Evolutionary conservation across 805 yeast genomes (phyloP), one percentile per base, ranked within the genome.

Genomic region (Metschnikowia hibisci): DNA sequence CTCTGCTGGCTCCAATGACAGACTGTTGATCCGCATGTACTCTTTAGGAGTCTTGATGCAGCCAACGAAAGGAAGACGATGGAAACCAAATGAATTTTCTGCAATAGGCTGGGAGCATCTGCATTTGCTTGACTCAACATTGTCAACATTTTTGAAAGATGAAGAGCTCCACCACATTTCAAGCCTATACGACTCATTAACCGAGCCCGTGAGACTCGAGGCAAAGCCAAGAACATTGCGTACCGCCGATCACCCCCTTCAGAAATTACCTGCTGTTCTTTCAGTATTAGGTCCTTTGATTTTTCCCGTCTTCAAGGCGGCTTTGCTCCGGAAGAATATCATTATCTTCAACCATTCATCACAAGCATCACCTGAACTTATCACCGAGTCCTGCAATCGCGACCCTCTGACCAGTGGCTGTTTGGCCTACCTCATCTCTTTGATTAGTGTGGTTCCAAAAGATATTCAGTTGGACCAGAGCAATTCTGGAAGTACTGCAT

Each of bases 21-120:
- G 73, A 11, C 51, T 42, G 27, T 52, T 73, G 28, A 78, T 82
- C 22, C 71, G 71, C 49, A 77, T 84, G 81, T 84, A 71, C 54
- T 78, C 89, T 2, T 56, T 84, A 8, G 90, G 89, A 0, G 61
- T 83, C 1, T 60, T 83, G 15, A 66, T 78, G 13, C 80, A 79
- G 45, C 76, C 76, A 8, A 31, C 53, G 30, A 31, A 57, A 39
- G 52, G 49, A 22, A 33, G 36, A 35, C 39, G 37, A 42, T 46
- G 76, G 80, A 77, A 64, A 56, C 50, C 76, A 67, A 18, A 67
- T 64, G 54, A 61, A 56, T 41, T 71, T 57, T 46, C 46, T 48
- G 61, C 74, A 2, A 54, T 67, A 18, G 72, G 75, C 11, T 66
- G 77, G 69, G 77, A 71, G 36, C 70, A 73, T 46, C 59, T 64